Base-by-base conservation (phyloP, 208 protist genomes). In the Trypanosoma melophagium region DNA sequence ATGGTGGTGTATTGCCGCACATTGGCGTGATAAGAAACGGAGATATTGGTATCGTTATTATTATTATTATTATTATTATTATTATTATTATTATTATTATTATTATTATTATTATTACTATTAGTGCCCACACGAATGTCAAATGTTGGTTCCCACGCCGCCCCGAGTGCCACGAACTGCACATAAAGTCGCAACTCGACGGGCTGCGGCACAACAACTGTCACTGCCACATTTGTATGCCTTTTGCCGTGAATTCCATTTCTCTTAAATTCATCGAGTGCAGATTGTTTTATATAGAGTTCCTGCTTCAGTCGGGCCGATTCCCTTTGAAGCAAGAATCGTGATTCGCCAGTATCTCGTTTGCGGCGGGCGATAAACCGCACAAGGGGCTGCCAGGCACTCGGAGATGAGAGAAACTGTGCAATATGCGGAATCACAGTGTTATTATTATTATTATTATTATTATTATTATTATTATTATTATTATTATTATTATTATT, bases 1-100 rank as follows among this genome's bases (percentile, higher is more conserved):
- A 80, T 59, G 44, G 69, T 44, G 8, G 83, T 84, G 44, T 57
- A 66, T 56, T 84, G 75, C 51, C 47, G 64, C 69, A 86, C 80
- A 40, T 77, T 69, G 19, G 79, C 82, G 63, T 79, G 74, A 66
- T 88, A 84, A 25, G 76, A 61, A 40, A 88, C 45, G 52, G n/a
- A n/a, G n/a, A n/a, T n/a, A n/a, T 79, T 70, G 66, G 84, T 58
- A 1, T 35, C 5, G 5, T 35, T 35, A 35, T 35, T 35, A 35
- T 35, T 35, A 35, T 35, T 35, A 35, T 35, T 35, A 35, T 35
- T 35, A 35, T 35, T 35, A 35, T 35, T 35, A 35, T 35, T 35
- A 35, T 35, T 35, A 35, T 35, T 35, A 35, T 35, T 35, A 35
- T 35, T 35, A 35, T 35, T 35, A 35, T 35, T 35, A 35, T 35